phyloP scores from a whole-genome alignment of 1,284 basidiomycete genomes.

The Abortiporus biennis region DNA sequence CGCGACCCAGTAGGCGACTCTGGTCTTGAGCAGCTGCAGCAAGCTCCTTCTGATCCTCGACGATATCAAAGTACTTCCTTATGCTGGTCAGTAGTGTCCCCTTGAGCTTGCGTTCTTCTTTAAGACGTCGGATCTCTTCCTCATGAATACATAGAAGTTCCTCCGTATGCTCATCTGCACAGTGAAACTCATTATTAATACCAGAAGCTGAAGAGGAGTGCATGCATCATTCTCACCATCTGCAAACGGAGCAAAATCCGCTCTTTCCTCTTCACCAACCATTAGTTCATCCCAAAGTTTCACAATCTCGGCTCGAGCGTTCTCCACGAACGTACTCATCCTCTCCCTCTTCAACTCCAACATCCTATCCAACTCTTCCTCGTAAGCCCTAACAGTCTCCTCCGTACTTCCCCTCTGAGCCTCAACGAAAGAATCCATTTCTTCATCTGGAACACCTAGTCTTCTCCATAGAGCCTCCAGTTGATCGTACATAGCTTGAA shows the following conservation, averaged over 20 bases:
- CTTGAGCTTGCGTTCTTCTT: slow-evolving; percentile 76
- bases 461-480: slow-evolving; percentile 78
- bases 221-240: slow-evolving; percentile 52
- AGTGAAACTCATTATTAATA: background rate
- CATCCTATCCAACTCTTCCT: slow-evolving; percentile 88
- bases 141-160: slow-evolving; percentile 87
- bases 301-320: slow-evolving; percentile 78
- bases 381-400: slow-evolving; percentile 72
- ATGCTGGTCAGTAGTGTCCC: slow-evolving; percentile 73
- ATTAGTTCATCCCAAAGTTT: slow-evolving; percentile 85
- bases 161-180: slow-evolving; percentile 80
- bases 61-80: slow-evolving; percentile 89
- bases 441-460: slow-evolving; percentile 63
- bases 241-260: slow-evolving; percentile 74
- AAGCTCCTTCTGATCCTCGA: slow-evolving; percentile 85
- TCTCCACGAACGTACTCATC: slow-evolving; percentile 82
- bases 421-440: slow-evolving; percentile 82
- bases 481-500: slow-evolving; percentile 84
- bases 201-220: background rate
- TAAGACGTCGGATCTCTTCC: slow-evolving; percentile 76
- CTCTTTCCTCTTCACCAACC: slow-evolving; percentile 77
- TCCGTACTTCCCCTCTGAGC: slow-evolving; percentile 73
- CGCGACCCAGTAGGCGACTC: slow-evolving; percentile 69
- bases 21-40: slow-evolving; percentile 78
- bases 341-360: slow-evolving; percentile 82